Conservation (phyloP, 1,284 basidiomycete genomes). For the Moniliophthora roreri region DNA sequence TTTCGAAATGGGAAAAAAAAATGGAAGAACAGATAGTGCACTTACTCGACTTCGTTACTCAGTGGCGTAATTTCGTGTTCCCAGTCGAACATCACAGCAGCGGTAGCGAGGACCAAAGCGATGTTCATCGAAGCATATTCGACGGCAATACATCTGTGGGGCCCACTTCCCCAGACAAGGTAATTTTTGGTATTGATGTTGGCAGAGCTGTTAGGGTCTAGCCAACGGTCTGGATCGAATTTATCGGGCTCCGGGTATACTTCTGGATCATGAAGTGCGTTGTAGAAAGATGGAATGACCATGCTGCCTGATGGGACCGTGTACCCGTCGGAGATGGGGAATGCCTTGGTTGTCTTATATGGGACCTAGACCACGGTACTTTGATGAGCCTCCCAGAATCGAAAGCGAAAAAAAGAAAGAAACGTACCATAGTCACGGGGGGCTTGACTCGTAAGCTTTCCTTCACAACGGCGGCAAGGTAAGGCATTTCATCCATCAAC, state of each 20-base stretch:
- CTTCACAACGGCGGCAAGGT: constrained; percentile 89
- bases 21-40: constrained; percentile 28
- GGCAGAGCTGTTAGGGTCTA: constrained; percentile 79
- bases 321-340: constrained; percentile 90
- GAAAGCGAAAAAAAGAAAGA: background rate
- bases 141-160: constrained; percentile 91
- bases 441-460: constrained; percentile 91
- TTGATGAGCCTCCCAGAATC: constrained; percentile 5
- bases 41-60: constrained; percentile 83
- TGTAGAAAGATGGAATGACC: constrained; percentile 97
- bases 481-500: constrained; percentile 90
- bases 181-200: constrained; percentile 93
- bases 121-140: constrained; percentile 96
- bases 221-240: constrained; percentile 91
- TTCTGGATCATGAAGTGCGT: constrained; percentile 87
- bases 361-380: constrained; percentile 62
- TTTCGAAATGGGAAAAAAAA: constrained; percentile 4
- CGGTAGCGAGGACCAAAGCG: constrained; percentile 83
- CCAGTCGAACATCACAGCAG: constrained; percentile 83
- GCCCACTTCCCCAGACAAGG: constrained; percentile 93
- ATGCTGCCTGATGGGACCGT: constrained; percentile 91
- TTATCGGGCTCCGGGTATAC: constrained; percentile 88
- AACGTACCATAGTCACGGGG: constrained; percentile 85
- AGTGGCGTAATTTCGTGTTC: constrained; percentile 82
- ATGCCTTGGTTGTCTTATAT: constrained; percentile 87